Evolutionary conservation across 1,139 yeast genomes (phyloP).

Genomic region (Debaryomyces fabryi): DNA sequence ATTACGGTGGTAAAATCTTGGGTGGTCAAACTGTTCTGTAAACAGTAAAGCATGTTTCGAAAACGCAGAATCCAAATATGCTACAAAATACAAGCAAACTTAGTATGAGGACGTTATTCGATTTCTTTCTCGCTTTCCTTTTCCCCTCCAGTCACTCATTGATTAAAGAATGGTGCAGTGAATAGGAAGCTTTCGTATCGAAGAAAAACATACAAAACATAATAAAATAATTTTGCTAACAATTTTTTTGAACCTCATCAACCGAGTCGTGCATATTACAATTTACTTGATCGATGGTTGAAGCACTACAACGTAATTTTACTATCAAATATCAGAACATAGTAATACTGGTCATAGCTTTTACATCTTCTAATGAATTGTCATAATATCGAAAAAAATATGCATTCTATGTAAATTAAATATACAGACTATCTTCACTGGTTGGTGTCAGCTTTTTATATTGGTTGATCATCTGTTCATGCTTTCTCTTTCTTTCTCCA

Average conservation of each 20-base stretch:
- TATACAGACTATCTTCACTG: not conserved
- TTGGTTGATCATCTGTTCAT: constrained; percentile 13
- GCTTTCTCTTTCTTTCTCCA: constrained; percentile 21
- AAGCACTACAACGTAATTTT: not conserved
- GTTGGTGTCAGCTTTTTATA: constrained; percentile 4
- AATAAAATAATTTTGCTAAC: not conserved
- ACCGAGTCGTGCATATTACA: not conserved
- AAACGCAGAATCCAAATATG: constrained; percentile 42
- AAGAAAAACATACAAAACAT: constrained; percentile 23
- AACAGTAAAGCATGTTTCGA: constrained; percentile 27
- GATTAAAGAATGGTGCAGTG: constrained; percentile 54
- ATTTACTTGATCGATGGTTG: not conserved
- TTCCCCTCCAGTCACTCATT: constrained; percentile 56
- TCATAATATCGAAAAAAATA: not conserved
- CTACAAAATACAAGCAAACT: constrained; percentile 27
- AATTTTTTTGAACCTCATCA: not conserved
- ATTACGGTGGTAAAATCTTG: not conserved
- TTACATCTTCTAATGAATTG: not conserved
- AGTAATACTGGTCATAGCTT: not conserved
- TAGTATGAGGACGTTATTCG: constrained; percentile 46
- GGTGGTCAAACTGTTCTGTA: not conserved
- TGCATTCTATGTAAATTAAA: not conserved
- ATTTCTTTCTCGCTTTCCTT: constrained; percentile 38
- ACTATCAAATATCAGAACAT: not conserved
- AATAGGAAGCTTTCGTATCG: constrained; percentile 63